Percentiles rank a stretch among this genome's conserved stretches.
Conservation (phyloP, 2,329 filamentous ascomycete genomes). For the Zasmidium angulare region DNA sequence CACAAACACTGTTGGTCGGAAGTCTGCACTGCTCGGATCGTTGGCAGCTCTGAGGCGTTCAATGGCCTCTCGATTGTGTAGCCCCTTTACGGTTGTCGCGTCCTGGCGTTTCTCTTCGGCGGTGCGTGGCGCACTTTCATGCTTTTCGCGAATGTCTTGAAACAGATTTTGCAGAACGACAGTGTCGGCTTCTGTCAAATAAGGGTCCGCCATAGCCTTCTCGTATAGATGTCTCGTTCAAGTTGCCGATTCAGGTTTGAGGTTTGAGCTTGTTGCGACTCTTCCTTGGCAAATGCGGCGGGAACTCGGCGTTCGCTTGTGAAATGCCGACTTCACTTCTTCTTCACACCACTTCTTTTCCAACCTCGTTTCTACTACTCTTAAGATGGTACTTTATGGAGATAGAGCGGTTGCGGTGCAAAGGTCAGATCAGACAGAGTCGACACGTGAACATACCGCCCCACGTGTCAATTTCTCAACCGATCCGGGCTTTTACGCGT, state of each 20-base stretch:
- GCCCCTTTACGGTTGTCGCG: neutral
- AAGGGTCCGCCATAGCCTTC: neutral
- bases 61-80: conserved; percentile 36
- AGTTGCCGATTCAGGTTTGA: too few species aligned
- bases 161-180: neutral
- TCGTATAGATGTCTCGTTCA: too few species aligned
- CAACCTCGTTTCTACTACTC: neutral
- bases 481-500: too few species aligned
- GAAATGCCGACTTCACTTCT: neutral
- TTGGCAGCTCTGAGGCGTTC: conserved; percentile 51
- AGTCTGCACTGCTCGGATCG: conserved; percentile 47
- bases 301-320: neutral
- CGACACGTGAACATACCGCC: too few species aligned
- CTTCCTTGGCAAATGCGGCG: neutral
- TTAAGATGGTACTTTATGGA: too few species aligned
- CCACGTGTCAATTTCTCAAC: too few species aligned
- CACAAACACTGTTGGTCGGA: conserved; percentile 58
- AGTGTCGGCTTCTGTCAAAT: neutral
- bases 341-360: neutral
- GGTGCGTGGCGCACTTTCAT: neutral
- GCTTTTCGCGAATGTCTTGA: neutral
- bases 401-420: too few species aligned
- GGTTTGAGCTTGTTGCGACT: neutral
- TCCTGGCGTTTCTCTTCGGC: neutral
- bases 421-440: too few species aligned